Evolutionary conservation across 2,329 filamentous ascomycete genomes (phyloP).

Genomic region (Venturia carpophila): DNA sequence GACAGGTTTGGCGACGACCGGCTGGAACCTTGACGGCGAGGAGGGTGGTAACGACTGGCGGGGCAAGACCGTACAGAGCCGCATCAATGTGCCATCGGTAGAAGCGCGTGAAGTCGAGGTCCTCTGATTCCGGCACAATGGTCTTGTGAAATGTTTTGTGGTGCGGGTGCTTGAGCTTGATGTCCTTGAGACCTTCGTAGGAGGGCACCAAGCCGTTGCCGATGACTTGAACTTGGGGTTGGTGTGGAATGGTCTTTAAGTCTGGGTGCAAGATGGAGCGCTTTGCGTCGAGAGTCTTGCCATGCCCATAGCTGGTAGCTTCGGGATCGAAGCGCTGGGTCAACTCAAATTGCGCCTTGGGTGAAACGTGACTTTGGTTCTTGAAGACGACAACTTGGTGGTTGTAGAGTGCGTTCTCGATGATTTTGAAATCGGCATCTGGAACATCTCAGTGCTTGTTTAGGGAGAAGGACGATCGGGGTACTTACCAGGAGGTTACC

Average conservation of each 20-base stretch:
- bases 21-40: constrained; percentile 66
- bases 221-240: constrained; percentile 74
- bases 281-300: constrained; percentile 62
- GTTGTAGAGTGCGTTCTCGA: constrained; percentile 58
- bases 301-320: constrained; percentile 60
- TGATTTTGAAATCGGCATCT: constrained; percentile 56
- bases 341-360: constrained; percentile 65
- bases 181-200: constrained; percentile 63
- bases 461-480: not conserved
- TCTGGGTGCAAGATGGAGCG: constrained; percentile 65
- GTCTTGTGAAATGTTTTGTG: constrained; percentile 69
- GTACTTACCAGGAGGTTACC: constrained; percentile 20
- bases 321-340: constrained; percentile 65
- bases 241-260: constrained; percentile 70
- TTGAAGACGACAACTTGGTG: constrained; percentile 66
- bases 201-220: constrained; percentile 62
- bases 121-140: constrained; percentile 53
- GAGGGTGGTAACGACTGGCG: constrained; percentile 63
- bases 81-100: constrained; percentile 79
- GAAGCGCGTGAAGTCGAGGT: constrained; percentile 51
- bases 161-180: constrained; percentile 65
- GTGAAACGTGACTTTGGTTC: constrained; percentile 54
- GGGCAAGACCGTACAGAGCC: constrained; percentile 66
- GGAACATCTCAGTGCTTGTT: constrained; percentile 14
- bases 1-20: constrained; percentile 56